A percentile compares a stretch with the other conserved stretches of the same genome.
Conservation (phyloP, 106 monocot genomes). For the Posidonia australis region DNA sequence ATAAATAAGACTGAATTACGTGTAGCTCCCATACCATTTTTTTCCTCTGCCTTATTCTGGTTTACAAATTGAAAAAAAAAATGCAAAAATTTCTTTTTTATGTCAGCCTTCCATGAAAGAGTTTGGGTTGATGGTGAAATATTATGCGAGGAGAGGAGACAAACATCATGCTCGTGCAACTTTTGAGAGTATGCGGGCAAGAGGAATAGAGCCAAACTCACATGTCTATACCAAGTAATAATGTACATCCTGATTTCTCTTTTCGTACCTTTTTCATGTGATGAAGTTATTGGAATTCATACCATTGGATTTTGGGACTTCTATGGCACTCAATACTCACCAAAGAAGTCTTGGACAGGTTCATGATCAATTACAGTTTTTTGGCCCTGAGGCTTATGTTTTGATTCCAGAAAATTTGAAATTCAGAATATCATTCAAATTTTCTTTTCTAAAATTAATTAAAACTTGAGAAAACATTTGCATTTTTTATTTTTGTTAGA, state of each 20-base stretch:
- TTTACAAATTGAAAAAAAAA: neutral
- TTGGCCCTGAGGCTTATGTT: too few relatives aligned
- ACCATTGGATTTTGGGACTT: neutral
- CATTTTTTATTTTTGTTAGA: too few relatives aligned
- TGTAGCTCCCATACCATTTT: too few relatives aligned
- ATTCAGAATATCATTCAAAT: too few relatives aligned
- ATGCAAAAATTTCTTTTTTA: constrained; percentile 3
- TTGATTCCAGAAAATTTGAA: too few relatives aligned
- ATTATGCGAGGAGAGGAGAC: constrained; percentile 91
- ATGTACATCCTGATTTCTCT: neutral
- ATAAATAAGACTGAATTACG: too few relatives aligned
- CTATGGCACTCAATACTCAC: neutral
- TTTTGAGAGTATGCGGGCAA: constrained; percentile 95
- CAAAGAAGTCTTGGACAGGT: neutral
- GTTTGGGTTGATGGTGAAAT: constrained; percentile 88
- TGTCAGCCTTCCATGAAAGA: constrained; percentile 87
- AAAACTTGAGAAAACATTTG: too few relatives aligned
- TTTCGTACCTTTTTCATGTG: neutral
- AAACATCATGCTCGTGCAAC: constrained; percentile 96
- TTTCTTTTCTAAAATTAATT: too few relatives aligned
- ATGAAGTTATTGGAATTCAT: neutral
- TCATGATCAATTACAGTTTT: too few relatives aligned
- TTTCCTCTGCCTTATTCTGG: too few relatives aligned
- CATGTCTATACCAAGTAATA: constrained; percentile 89
- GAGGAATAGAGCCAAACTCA: constrained; percentile 92